Conservation (phyloP, 163 green algal species). For the Chlorella variabilis region DNA sequence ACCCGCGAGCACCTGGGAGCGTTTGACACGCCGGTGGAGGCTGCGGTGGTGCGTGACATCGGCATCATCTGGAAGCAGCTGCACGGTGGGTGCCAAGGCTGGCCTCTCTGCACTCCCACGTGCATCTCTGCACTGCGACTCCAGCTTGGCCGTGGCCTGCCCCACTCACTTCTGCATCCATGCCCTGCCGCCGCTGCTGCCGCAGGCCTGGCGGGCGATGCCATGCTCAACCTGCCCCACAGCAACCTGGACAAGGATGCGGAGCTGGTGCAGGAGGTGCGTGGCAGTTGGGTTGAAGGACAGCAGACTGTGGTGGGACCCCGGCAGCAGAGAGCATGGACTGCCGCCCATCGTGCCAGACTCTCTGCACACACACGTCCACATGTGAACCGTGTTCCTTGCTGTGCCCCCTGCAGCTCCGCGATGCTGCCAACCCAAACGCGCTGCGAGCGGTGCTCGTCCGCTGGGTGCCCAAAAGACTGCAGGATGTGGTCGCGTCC, state of each 20-base stretch:
- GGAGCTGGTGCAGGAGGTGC: neutral
- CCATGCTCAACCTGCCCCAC: conserved; percentile 12
- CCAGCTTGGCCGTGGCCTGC: neutral
- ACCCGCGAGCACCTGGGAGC: neutral
- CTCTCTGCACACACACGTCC: no score
- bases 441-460: neutral
- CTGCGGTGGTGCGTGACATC: conserved; percentile 18
- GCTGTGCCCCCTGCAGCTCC: neutral
- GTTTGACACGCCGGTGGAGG: neutral
- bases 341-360: neutral
- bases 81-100: neutral
- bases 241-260: conserved; percentile 2
- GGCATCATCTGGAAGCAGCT: conserved; percentile 30
- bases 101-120: no score
- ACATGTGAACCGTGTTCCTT: no score
- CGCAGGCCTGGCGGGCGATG: neutral
- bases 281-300: no score
- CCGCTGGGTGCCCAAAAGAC: neutral
- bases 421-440: neutral
- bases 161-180: neutral
- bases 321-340: neutral
- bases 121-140: no score
- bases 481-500: neutral
- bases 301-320: neutral
- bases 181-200: neutral